Percentiles rank a stretch among this genome's conserved stretches.
Conservation (phyloP, 208 protist genomes). For the Sergeia podlipaevii region DNA sequence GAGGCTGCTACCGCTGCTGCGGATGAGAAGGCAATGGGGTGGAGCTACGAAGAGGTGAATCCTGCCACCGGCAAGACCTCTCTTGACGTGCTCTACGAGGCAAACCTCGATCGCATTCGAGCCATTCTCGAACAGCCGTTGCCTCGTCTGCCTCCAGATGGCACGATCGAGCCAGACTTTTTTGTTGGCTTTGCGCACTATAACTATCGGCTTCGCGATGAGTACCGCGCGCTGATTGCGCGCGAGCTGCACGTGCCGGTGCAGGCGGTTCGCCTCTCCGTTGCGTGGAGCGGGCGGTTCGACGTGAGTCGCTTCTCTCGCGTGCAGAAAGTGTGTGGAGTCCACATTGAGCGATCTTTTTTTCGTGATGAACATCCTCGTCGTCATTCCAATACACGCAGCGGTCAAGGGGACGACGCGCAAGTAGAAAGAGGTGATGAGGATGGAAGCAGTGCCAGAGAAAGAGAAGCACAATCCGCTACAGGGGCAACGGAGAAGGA, state of each 20-base stretch:
- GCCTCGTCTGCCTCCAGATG: constrained; percentile 65
- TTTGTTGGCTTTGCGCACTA: constrained; percentile 85
- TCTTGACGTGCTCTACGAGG: constrained; percentile 61
- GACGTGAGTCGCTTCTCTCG: constrained; percentile 59
- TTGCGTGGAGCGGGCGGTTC: constrained; percentile 83
- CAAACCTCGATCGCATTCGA: constrained; percentile 49
- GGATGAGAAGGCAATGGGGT: constrained; percentile 13
- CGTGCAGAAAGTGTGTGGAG: constrained; percentile 78
- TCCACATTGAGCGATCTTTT: constrained; percentile 21
- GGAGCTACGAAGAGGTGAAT: constrained; percentile 58
- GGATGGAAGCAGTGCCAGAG: neutral
- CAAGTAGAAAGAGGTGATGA: neutral
- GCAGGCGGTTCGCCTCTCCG: constrained; percentile 61
- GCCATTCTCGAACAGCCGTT: constrained; percentile 60
- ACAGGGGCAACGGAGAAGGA: neutral
- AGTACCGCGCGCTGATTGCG: constrained; percentile 75
- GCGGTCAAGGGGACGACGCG: neutral
- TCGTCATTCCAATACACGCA: too few relatives aligned
- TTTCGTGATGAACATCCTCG: constrained; percentile 4
- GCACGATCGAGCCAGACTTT: constrained; percentile 69
- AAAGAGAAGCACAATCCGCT: neutral
- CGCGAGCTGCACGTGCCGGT: constrained; percentile 50
- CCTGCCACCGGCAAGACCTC: constrained; percentile 44
- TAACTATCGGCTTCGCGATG: constrained; percentile 71
- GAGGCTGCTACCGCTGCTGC: too few relatives aligned